Percentiles rank a stretch among this genome's conserved stretches.
Evolutionary conservation across 495 filamentous ascomycete genomes (phyloP).

Genomic region (Neurospora sp.): DNA sequence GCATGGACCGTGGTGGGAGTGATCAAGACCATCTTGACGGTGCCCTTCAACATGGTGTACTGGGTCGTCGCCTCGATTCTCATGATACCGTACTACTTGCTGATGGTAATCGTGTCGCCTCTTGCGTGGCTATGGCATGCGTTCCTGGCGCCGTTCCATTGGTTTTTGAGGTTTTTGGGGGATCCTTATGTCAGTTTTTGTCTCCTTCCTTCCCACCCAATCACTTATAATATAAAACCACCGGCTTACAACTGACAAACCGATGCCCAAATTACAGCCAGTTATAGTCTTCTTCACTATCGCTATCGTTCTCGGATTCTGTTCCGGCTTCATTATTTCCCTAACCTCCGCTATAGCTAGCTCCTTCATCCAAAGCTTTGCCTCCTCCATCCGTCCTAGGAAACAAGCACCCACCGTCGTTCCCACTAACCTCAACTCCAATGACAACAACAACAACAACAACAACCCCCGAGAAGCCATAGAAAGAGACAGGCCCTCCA

Average conservation of each 20-base stretch:
- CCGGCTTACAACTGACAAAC: background rate
- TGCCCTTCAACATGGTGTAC: background rate
- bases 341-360: background rate
- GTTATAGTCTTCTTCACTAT: background rate
- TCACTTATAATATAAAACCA: background rate
- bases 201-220: background rate
- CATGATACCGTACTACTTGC: background rate
- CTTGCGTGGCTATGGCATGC: background rate
- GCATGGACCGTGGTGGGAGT: background rate
- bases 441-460: background rate
- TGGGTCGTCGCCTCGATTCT: background rate
- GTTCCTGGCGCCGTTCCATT: background rate
- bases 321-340: background rate
- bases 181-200: background rate
- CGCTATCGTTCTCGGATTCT: background rate
- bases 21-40: background rate
- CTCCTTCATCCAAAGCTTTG: background rate
- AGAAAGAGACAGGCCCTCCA: background rate
- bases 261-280: background rate
- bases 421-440: background rate
- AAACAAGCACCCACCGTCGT: background rate
- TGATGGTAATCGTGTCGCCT: background rate
- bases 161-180: background rate
- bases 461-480: background rate
- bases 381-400: background rate